Evolutionary conservation across 345 rosid genomes (phyloP), one percentile per base, ranked within the genome.

Genomic region (Camelina neglecta): DNA sequence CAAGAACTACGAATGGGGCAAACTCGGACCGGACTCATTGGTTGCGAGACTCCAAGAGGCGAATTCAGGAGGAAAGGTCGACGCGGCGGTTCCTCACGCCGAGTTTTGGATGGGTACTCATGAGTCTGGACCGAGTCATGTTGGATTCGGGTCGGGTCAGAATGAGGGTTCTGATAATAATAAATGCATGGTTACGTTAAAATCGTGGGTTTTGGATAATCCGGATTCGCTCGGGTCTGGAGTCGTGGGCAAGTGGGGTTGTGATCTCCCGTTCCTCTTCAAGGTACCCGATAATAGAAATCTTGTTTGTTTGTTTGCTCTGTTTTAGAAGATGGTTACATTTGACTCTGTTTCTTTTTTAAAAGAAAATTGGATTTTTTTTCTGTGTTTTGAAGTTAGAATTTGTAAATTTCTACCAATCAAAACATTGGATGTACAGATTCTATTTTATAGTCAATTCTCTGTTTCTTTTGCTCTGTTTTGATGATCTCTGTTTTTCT

Each of bases 241-340:
- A 80, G 97, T 91, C 73, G 66, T 92, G 79, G 70, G 72, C 10
- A 84, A 81, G 60, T 95, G 98, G 99, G 98, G 99, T 3, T 84
- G 74, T 75, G 93, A 95, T 89, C 94, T 95, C 70, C 99, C 99
- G 56, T 95, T 89, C 81, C 73, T 93, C 80, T 92, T 92, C 90
- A 95, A 95, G 99, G 99, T 89, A 77, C 41, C 29, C 4, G 7
- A 48, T 41, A 11, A 4, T 29, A 13, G 36, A 23, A 59, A 23
- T 53, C 33, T 23, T 49, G 31, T 44, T 63, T 53, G 11, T 5
- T 41, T 55, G 53, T 7, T n/a, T 57, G 51, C 54, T 72, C 68
- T 69, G 55, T 56, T 56, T 55, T 69, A 55, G 24, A 68, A 2
- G 4, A 55, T 35, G 18, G 18, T 53, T 45, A 47, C 57, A 33